Conservation (phyloP, 495 filamentous ascomycete species). For the Aspergillus kassunensis region DNA sequence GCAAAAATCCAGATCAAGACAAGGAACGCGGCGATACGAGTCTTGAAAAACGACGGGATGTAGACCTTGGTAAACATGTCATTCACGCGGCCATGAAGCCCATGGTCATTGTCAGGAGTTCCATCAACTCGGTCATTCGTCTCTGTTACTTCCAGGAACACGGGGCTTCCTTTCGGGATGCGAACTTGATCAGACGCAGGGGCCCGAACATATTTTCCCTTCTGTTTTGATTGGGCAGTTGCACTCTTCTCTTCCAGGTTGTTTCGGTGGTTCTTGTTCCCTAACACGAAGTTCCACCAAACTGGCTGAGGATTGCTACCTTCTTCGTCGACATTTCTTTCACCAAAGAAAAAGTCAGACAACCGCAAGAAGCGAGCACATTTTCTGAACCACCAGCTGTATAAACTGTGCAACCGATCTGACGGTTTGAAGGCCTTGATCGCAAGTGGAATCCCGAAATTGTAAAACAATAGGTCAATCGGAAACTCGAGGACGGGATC, state of each 20-base stretch:
- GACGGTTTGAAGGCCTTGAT: slow-evolving; percentile 79
- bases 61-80: slow-evolving; percentile 78
- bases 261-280: slow-evolving; percentile 32
- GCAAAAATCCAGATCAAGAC: slow-evolving; percentile 91
- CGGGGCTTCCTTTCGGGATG: slow-evolving; percentile 73
- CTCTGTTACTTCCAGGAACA: slow-evolving; percentile 79
- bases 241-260: slow-evolving; percentile 33
- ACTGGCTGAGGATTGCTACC: slow-evolving; percentile 55
- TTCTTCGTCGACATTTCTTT: slow-evolving; percentile 76
- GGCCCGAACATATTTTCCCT: slow-evolving; percentile 84
- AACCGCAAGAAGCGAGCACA: slow-evolving; percentile 78
- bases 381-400: slow-evolving; percentile 92
- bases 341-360: slow-evolving; percentile 89
- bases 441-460: slow-evolving; percentile 85
- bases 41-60: slow-evolving; percentile 78
- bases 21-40: slow-evolving; percentile 80
- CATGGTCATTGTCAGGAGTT: slow-evolving; percentile 52
- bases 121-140: slow-evolving; percentile 63
- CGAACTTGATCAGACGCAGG: slow-evolving; percentile 92
- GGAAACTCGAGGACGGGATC: slow-evolving; percentile 92
- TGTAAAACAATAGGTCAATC: slow-evolving; percentile 91
- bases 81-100: slow-evolving; percentile 60
- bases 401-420: slow-evolving; percentile 75
- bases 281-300: slow-evolving; percentile 49
- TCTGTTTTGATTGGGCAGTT: slow-evolving; percentile 54